Evolutionary conservation across 1,139 yeast genomes (phyloP).

Genomic region (Candida sp.): DNA sequence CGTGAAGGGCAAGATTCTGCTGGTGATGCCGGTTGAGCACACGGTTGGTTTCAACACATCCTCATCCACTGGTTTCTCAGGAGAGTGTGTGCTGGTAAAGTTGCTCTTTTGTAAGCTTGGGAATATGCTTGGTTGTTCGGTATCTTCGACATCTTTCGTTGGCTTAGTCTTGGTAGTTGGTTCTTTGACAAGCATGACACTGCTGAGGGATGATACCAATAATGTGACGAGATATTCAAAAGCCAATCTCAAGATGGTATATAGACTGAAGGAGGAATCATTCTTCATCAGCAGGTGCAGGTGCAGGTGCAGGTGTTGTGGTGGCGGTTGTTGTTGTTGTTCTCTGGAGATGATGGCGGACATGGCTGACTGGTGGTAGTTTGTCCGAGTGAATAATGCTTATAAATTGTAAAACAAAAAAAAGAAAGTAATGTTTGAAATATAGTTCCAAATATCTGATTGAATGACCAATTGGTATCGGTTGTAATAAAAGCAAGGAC

Average conservation of each 20-base stretch:
- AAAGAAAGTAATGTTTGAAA: background rate
- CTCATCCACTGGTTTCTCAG: slow-evolving; percentile 2
- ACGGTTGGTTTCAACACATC: slow-evolving; percentile 10
- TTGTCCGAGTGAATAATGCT: background rate
- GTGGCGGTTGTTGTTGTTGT: background rate
- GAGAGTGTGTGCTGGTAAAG: background rate
- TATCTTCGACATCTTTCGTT: no score
- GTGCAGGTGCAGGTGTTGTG: no score
- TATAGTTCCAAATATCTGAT: background rate
- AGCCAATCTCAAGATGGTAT: background rate
- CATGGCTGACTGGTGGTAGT: no score
- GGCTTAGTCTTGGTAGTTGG: no score
- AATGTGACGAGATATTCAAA: slow-evolving; percentile 1
- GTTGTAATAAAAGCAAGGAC: background rate
- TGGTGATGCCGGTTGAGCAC: slow-evolving; percentile 55
- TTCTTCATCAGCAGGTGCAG: no score
- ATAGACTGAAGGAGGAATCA: background rate
- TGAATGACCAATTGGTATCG: no score
- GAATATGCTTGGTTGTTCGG: slow-evolving; percentile 1
- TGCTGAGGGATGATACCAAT: background rate
- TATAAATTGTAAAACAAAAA: background rate
- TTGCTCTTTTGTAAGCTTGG: slow-evolving; percentile 1
- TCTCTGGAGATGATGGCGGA: slow-evolving; percentile 1
- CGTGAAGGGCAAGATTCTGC: slow-evolving; percentile 54
- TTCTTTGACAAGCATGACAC: background rate